Conservation (phyloP, 2,329 filamentous ascomycete genomes). For the Paradendryphiella salina region DNA sequence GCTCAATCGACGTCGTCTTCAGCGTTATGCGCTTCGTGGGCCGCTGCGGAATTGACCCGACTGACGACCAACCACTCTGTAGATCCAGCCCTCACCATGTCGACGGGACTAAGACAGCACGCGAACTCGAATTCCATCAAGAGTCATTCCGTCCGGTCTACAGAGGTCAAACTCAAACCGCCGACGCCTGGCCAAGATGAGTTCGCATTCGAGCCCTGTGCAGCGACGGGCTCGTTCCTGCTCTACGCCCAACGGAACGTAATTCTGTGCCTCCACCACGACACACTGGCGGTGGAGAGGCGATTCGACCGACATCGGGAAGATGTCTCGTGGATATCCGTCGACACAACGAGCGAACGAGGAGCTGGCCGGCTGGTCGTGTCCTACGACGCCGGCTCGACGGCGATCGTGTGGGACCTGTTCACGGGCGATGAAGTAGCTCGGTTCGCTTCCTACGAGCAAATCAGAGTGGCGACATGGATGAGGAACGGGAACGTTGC, state of each 20-base stretch:
- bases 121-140: constrained; percentile 44
- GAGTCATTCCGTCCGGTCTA: constrained; percentile 43
- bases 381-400: constrained; percentile 89
- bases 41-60: constrained; percentile 27
- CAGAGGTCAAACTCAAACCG: constrained; percentile 43
- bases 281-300: constrained; percentile 85
- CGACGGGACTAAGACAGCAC: constrained; percentile 49
- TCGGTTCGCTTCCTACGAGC: constrained; percentile 89
- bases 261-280: constrained; percentile 87
- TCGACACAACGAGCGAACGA: constrained; percentile 87
- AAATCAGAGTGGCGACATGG: constrained; percentile 83
- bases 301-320: constrained; percentile 83
- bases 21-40: constrained; percentile 39
- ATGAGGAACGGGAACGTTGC: constrained; percentile 97
- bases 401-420: constrained; percentile 95
- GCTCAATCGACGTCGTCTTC: constrained; percentile 34
- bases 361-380: constrained; percentile 85
- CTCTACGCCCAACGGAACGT: constrained; percentile 82
- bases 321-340: constrained; percentile 79
- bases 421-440: constrained; percentile 88
- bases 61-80: constrained; percentile 34
- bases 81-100: constrained; percentile 48
- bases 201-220: constrained; percentile 77
- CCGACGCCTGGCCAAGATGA: constrained; percentile 52
- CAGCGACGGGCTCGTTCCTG: constrained; percentile 87